Conservation (phyloP, 805 yeast species). For the Pichia kluyveri region DNA sequence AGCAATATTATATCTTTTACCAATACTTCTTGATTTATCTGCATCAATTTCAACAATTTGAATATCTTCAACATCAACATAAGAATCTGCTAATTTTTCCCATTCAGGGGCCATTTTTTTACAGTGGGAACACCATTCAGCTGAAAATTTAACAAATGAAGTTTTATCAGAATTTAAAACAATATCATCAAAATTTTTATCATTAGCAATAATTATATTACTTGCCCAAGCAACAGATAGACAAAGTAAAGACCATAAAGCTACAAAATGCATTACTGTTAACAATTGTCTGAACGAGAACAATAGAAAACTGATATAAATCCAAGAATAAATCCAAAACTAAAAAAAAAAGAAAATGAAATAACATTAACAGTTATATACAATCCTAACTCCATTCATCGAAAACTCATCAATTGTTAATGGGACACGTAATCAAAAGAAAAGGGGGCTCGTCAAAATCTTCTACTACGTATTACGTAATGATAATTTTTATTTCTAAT, state of each 20-base stretch:
- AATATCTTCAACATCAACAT: conserved; percentile 13
- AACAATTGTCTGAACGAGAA: too few relatives aligned
- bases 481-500: too few relatives aligned
- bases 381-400: not conserved
- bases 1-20: conserved; percentile 40
- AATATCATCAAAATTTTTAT: conserved; percentile 42
- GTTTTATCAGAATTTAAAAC: conserved; percentile 58
- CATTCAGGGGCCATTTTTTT: conserved; percentile 45
- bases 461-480: too few relatives aligned
- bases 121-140: conserved; percentile 71
- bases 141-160: conserved; percentile 67
- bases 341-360: not conserved
- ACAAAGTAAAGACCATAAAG: not conserved
- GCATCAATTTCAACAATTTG: conserved; percentile 47
- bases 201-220: conserved; percentile 35
- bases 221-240: conserved; percentile 1
- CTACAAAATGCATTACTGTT: not conserved
- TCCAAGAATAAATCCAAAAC: too few relatives aligned
- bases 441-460: not conserved
- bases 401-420: not conserved
- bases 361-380: too few relatives aligned
- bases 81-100: conserved; percentile 21
- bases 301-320: not conserved
- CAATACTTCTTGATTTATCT: conserved; percentile 43
- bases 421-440: not conserved